Base-by-base conservation (phyloP, 768 basidiomycete genomes). In the Tubosaeta brunneosetosa region DNA sequence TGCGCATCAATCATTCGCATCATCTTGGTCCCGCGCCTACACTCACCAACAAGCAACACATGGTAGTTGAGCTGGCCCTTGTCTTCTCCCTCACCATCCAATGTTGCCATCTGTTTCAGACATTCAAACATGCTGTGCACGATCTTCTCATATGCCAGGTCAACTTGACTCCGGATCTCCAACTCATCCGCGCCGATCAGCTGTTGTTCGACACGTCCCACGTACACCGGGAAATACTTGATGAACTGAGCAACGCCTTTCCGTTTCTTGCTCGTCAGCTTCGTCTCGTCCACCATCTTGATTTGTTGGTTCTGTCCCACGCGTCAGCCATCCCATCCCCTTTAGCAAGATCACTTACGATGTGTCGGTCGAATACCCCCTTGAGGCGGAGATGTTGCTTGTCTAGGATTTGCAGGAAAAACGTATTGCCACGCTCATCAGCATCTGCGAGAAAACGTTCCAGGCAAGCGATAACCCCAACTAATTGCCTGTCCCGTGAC, bases 61-160 rank as follows among this genome's bases (percentile, higher is more conserved):
- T 97, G 93, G 58, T 92, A 97, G 68, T 97, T 97, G 48, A 98
- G 78, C 64, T 95, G 93, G 0, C 94, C 94, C 70, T 98, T 98
- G 68, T 94, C 94, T 64, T 98, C 95, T 0, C 83, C 88, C 51
- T 91, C 91, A 0, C 91, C 90, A 51, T 94, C 88, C 77, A 95
- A 73, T 68, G 97, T 98, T 11, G 94, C 95, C 82, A 98, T 91
- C 55, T 94, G 93, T 70, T 93, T 94, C 55, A 98, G 69, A 13
- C 84, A 87, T 42, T 92, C 94, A 63, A 98, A 94, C 82, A 98
- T 97, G 40, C 85, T 77, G 55, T 87, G 84, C 34, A 93, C 88
- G 40, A 98, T 89, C 60, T 78, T 83, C 65, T 94, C 93, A 64
- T 97, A 97, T 1, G 90, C 86, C 5, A 75, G 71, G 62, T 97